A percentile compares a stretch with the other conserved stretches of the same genome.
Evolutionary conservation across 73 alveolate species (phyloP).

Genomic region (Stentor coeruleus): DNA sequence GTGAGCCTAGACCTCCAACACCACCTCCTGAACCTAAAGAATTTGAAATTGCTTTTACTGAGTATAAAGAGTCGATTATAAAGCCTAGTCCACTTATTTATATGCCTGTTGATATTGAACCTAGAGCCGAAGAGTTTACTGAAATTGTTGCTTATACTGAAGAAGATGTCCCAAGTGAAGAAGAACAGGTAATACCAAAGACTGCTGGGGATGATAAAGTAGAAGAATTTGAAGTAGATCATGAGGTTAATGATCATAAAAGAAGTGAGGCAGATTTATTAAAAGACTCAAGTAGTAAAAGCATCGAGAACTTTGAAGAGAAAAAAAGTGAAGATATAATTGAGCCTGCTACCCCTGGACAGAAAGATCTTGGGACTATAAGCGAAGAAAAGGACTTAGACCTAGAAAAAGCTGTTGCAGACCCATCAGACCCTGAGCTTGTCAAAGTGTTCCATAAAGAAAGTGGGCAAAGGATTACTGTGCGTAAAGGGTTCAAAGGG

Average conservation of each 20-base stretch:
- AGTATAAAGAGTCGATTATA: not conserved
- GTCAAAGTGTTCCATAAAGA: not conserved
- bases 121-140: slow-evolving; percentile 11
- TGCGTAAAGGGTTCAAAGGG: slow-evolving; percentile 24
- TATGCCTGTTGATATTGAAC: not conserved
- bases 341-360: too few relatives aligned
- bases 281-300: not conserved
- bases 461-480: not conserved
- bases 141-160: not conserved
- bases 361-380: not conserved
- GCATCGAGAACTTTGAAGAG: too few relatives aligned
- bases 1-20: not conserved
- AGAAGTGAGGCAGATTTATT: not conserved
- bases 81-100: not conserved
- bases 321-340: not conserved
- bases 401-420: slow-evolving; percentile 18
- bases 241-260: not conserved
- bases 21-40: not conserved
- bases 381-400: not conserved
- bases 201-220: not conserved
- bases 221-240: not conserved
- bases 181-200: not conserved
- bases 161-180: not conserved
- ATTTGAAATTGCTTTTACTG: not conserved
- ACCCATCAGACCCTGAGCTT: slow-evolving; percentile 15